A percentile compares a stretch with the other conserved stretches of the same genome.
These are phyloP conservation scores for Protomyces inundatus DNA, from an alignment of 1,139 yeast genomes.

Conservation along the genomic window DNA sequence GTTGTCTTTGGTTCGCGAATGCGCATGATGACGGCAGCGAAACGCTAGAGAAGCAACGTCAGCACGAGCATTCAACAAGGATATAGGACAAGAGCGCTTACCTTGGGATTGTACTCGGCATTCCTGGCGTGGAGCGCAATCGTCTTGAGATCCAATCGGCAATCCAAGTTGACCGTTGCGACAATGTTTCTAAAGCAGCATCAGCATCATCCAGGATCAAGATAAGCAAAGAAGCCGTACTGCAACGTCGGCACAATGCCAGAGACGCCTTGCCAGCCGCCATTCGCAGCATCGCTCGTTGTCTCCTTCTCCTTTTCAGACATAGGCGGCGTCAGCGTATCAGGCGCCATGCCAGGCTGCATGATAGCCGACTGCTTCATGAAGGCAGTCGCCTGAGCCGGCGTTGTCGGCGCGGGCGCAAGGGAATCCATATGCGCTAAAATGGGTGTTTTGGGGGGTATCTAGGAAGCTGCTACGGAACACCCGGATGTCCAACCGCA, in stretches of 20 bases:
- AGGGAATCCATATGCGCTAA: conserved; percentile 11
- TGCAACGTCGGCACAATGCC: conserved; percentile 96
- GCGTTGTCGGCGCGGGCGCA: conserved; percentile 25
- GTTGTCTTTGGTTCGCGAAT: conserved; percentile 98
- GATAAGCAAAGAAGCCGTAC: conserved; percentile 34
- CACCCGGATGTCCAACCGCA: background rate
- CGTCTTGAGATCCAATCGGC: conserved; percentile 90
- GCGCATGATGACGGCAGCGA: conserved; percentile 99
- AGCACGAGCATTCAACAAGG: conserved; percentile 2
- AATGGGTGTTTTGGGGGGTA: background rate
- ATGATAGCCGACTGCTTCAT: conserved; percentile 23
- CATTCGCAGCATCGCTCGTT: conserved; percentile 4
- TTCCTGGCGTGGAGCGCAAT: conserved; percentile 98
- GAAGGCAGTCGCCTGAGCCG: conserved; percentile 27
- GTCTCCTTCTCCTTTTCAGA: conserved; percentile 14
- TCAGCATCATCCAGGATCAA: background rate
- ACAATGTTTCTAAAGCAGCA: conserved; percentile 59
- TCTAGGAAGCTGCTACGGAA: too few relatives aligned
- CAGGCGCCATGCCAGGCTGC: conserved; percentile 17
- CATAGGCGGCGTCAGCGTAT: conserved; percentile 5
- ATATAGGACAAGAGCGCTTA: conserved; percentile 19
- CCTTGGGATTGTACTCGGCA: conserved; percentile 92
- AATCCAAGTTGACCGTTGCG: conserved; percentile 94
- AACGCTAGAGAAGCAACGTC: conserved; percentile 52
- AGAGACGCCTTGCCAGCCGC: conserved; percentile 46